Evolutionary conservation across 106 monocot genomes (phyloP), one percentile per base, ranked within the genome.

Genomic region (Acorus calamus): DNA sequence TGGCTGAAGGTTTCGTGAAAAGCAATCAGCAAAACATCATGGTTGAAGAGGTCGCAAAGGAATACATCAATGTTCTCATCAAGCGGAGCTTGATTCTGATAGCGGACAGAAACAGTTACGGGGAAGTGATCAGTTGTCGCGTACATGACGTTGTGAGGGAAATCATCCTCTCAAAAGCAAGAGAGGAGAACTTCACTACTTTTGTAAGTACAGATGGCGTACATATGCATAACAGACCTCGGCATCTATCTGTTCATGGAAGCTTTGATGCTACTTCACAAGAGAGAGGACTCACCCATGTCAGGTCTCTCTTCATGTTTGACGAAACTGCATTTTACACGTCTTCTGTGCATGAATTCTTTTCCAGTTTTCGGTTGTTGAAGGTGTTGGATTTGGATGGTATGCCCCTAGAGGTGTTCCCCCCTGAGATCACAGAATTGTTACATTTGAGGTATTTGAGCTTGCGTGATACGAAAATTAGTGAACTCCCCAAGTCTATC

Each of bases 1-100:
- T 67, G 5, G 75, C 75, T 44, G 79, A 79, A 70, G 79, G 79
- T 9, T 79, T 79, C 46, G 12, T 70, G 14, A 47, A 65, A 53
- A 63, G 28, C 2, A 63, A 61, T 46, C 8, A 66, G 14, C 63
- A 45, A 2, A 28, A 44, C 4, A 70, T 55, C 3, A n/a, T 66
- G 60, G 28, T 28, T 28, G 76, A 76, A 60, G 10, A 46, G 8
- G 45, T 76, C 44, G 79, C 70, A 56, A 56, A 42, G 6, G n/a
- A n/a, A 7, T 80, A 75, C 49, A 60, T 80, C 12, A 61, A 64
- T 4, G 58, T 66, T 2, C 78, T 79, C 11, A 69, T 73, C 3
- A 61, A 71, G 5, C 8, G 74, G 52, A 59, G 61, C 69, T 46
- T 79, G 59, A 59, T 79, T 60, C 78, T 73, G 49, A 73, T 73